Percentiles rank a stretch among this genome's conserved stretches.
Evolutionary conservation across 176 grass and related monocot genomes (phyloP).

Genomic region (Cymbopogon citratus): DNA sequence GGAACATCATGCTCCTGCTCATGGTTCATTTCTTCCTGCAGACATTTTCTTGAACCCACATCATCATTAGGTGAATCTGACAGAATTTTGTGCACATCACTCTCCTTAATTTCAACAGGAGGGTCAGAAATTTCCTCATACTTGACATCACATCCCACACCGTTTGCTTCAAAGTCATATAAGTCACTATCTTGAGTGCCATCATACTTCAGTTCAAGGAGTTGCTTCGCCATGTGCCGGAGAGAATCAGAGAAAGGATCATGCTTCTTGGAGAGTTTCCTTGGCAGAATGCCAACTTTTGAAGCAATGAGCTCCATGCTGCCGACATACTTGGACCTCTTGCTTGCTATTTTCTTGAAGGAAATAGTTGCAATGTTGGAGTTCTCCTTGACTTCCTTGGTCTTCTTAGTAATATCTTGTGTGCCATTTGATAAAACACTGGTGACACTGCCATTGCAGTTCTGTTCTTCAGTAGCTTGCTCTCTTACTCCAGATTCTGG

Average conservation of each 20-base stretch:
- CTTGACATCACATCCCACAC: conserved; percentile 33
- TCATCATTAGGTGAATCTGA: conserved; percentile 37
- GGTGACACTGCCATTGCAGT: not conserved
- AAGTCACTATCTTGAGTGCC: conserved; percentile 36
- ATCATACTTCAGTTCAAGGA: conserved; percentile 73
- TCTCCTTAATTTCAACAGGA: conserved; percentile 29
- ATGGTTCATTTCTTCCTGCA: conserved; percentile 32
- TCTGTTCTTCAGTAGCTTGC: conserved; percentile 13
- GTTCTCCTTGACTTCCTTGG: conserved; percentile 39
- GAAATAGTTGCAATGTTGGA: conserved; percentile 30
- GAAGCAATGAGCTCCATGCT: conserved; percentile 46
- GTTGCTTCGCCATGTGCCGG: conserved; percentile 49
- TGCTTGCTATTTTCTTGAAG: conserved; percentile 63
- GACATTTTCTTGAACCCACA: conserved; percentile 28
- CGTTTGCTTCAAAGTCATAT: conserved; percentile 50
- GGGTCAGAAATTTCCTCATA: conserved; percentile 19
- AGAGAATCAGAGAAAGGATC: conserved; percentile 69
- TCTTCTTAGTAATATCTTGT: conserved; percentile 32
- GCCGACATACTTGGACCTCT: conserved; percentile 48
- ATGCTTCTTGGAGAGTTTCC: conserved; percentile 45
- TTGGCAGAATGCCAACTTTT: conserved; percentile 37
- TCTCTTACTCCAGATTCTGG: conserved; percentile 15
- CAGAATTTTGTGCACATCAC: conserved; percentile 15
- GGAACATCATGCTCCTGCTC: conserved; percentile 26
- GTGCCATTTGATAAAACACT: conserved; percentile 7